Base-by-base conservation (phyloP, 2,329 filamentous ascomycete genomes). In the Aureobasidium melanogenum region DNA sequence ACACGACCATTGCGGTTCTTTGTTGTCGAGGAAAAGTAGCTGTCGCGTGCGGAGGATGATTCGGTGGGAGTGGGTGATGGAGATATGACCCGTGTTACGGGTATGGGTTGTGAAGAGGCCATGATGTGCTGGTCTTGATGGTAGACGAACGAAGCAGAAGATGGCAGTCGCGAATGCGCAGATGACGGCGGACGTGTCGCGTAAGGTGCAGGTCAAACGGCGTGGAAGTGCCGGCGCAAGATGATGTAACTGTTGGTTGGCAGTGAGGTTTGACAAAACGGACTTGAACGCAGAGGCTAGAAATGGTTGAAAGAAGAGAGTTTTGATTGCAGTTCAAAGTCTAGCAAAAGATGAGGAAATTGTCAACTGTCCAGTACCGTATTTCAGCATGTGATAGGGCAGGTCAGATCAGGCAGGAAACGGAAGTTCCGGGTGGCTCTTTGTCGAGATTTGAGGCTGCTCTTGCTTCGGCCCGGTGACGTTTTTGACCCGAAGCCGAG, bases 11-110 rank as follows among this genome's bases (percentile, higher is more conserved):
- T 51, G 44, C 34, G 44, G 58, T 85, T 81, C 69, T 81, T 80
- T 62, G 87, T 82, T 65, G 84, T 85, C 69, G 81, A 80, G 63
- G 87, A 82, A 66, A 84, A 85, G 74, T 95, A 86, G 64, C 82
- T 81, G 71, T 87, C 76, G 66, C 71, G 74, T 24, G 65, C 82
- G 51, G 24, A 36, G 66, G 80, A 80, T 44, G 71, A 72, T 62
- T 87, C 84, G 24, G 84, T 86, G 1, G 85, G 85, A 2, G 88
- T 87, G 43, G 92, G 91, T 60, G 91, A 94, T 43, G 92, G 91
- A 14, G 91, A 95, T 67, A 94, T 95, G 67, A 97, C 89, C 70
- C 91, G 87, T 61, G 88, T 94, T 62, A 83, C 82, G 62, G 92
- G 91, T 62, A 94, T 79, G 67, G 79, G 77, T 68, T 78, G 76